Evolutionary conservation across 768 basidiomycete genomes (phyloP).

Genomic region (Amanita jacksonii): DNA sequence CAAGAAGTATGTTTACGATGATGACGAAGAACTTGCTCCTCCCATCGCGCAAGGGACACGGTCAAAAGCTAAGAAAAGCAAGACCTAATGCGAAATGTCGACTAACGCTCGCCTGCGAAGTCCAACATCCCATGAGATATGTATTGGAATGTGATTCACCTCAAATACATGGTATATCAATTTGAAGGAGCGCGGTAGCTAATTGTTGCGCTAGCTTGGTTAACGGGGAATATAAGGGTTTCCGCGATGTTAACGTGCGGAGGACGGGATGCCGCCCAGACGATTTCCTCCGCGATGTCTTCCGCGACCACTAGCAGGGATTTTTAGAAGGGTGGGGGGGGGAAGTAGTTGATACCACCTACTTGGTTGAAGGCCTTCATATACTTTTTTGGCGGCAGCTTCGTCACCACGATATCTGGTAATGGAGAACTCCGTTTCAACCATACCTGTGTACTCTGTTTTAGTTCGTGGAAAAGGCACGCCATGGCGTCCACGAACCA

Average conservation of each 20-base stretch:
- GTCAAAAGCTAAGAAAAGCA: slow-evolving; percentile 43
- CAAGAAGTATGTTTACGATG: slow-evolving; percentile 76
- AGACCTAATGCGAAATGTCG: slow-evolving; percentile 16
- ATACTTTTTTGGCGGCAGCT: slow-evolving; percentile 77
- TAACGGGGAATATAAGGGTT: slow-evolving; percentile 66
- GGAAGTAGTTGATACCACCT: slow-evolving; percentile 22
- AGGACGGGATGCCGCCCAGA: slow-evolving; percentile 90
- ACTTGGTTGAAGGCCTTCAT: slow-evolving; percentile 83
- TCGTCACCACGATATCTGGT: slow-evolving; percentile 85
- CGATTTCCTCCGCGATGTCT: slow-evolving; percentile 96
- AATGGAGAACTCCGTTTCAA: slow-evolving; percentile 76
- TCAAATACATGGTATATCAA: slow-evolving; percentile 15
- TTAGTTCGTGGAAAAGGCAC: slow-evolving; percentile 8
- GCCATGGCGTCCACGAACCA: slow-evolving; percentile 32
- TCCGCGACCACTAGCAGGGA: slow-evolving; percentile 54
- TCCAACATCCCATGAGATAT: slow-evolving; percentile 1
- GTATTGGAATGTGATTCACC: slow-evolving; percentile 9
- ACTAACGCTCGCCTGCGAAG: not conserved
- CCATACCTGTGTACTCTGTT: slow-evolving; percentile 23
- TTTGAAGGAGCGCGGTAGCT: slow-evolving; percentile 42
- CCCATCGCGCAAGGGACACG: slow-evolving; percentile 43
- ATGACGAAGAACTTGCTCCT: slow-evolving; percentile 38
- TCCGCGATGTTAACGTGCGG: slow-evolving; percentile 90
- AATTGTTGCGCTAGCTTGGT: slow-evolving; percentile 64
- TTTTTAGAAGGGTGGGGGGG: slow-evolving; percentile 4